Evolutionary conservation across 2,329 filamentous ascomycete species (phyloP), one percentile per base, ranked within the genome.

Genomic region (Aspergillus spinulosporus): DNA sequence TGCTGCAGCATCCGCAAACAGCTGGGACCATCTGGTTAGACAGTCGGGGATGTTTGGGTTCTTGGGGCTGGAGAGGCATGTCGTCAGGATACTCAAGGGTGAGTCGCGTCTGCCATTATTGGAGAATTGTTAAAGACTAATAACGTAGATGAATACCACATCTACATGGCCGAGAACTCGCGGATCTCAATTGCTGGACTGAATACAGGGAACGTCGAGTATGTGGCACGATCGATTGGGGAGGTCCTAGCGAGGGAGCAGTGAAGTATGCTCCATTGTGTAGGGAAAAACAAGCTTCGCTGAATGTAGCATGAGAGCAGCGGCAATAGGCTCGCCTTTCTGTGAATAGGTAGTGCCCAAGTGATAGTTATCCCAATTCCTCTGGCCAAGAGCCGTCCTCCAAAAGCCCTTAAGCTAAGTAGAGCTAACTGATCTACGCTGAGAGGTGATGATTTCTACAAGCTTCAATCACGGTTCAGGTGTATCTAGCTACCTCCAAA

Each of bases 31-130:
- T 40, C 50, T 69, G 26, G 94, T 92, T 26, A 89, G 94, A 66
- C 93, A 97, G 81, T 97, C 97, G 66, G 93, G 93, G 77, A 97
- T 97, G 93, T 97, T 97, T 80, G 92, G 88, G 69, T 97, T 95
- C 53, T 73, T 79, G 2, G 81, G 81, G 0, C 66, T 83, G 29
- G 75, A 58, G 3, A 71, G 74, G 36, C 56, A 69, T 2, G 76
- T 82, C 39, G 79, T 82, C 9, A 52, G 61, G 53, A 61, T 64
- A 47, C 60, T 78, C 39, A 68, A 73, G 49, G 64, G 66, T 68
- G 15, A 9, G 5, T 14, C 1, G n/a, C 7, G 1, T 8, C 7
- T 21, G 40, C 7, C 3, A 1, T 12, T 26, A 3, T 29, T 46
- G 39, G 29, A 6, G 32, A 34, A 34, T 11, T 2, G 37, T 40